Evolutionary conservation across 2,329 filamentous ascomycete genomes (phyloP).

Genomic region (Tolypocladium endophyticum): DNA sequence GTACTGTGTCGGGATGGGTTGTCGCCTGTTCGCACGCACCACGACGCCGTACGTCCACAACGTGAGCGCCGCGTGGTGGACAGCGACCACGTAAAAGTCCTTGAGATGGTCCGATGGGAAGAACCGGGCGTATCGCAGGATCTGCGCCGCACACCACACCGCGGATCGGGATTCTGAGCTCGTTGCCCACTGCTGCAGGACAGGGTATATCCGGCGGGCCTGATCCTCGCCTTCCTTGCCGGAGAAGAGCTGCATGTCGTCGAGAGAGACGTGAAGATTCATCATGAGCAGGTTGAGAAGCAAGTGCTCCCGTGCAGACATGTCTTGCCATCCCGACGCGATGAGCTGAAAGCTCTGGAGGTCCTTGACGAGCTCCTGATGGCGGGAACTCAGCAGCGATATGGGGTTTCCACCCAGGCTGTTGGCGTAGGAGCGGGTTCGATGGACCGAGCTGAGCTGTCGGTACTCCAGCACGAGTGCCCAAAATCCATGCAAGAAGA

Average conservation of each 20-base stretch:
- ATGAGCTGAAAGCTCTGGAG: conserved; percentile 37
- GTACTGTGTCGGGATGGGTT: conserved; percentile 21
- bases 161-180: conserved; percentile 46
- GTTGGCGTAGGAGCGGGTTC: conserved; percentile 35
- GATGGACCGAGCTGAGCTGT: conserved; percentile 41
- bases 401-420: conserved; percentile 27
- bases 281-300: conserved; percentile 47
- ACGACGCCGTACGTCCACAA: conserved; percentile 62
- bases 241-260: conserved; percentile 57
- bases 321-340: conserved; percentile 30
- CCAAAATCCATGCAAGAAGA: conserved; percentile 58
- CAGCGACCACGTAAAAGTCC: conserved; percentile 57
- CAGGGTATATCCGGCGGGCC: conserved; percentile 46
- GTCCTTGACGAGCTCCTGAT: conserved; percentile 51
- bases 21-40: conserved; percentile 26
- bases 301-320: conserved; percentile 34
- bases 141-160: conserved; percentile 58
- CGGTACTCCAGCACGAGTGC: conserved; percentile 56
- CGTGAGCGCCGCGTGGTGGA: conserved; percentile 58
- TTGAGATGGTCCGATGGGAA: conserved; percentile 44
- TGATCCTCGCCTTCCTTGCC: conserved; percentile 59
- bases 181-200: conserved; percentile 47
- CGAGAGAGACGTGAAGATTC: conserved; percentile 53
- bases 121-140: conserved; percentile 47
- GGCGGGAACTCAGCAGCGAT: conserved; percentile 41